A percentile compares a stretch with the other conserved stretches of the same genome.
Evolutionary conservation across 495 filamentous ascomycete genomes (phyloP).

Genomic region (Lophiotrema nucula): DNA sequence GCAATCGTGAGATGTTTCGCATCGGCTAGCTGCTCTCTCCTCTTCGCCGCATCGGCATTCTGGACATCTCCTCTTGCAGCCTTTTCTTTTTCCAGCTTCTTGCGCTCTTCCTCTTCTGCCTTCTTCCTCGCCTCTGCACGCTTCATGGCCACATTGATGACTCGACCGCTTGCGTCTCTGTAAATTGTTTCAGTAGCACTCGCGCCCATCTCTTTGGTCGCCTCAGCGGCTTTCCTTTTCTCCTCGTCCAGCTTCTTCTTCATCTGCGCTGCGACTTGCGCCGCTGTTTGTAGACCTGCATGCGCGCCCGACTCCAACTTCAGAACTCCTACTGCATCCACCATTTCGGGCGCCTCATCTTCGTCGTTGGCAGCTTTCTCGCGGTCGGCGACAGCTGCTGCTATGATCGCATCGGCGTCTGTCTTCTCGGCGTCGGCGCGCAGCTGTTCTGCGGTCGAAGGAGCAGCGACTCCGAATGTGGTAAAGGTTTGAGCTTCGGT

Average conservation of each 20-base stretch:
- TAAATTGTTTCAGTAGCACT: slow-evolving; percentile 72
- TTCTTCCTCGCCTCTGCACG: slow-evolving; percentile 76
- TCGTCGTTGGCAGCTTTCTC: slow-evolving; percentile 43
- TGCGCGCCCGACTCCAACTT: slow-evolving; percentile 83
- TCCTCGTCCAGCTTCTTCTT: slow-evolving; percentile 48
- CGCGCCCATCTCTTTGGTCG: slow-evolving; percentile 44
- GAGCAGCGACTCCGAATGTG: slow-evolving; percentile 57
- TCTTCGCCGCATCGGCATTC: slow-evolving; percentile 53
- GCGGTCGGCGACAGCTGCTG: slow-evolving; percentile 65
- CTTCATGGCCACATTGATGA: slow-evolving; percentile 88
- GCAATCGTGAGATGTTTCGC: slow-evolving; percentile 79
- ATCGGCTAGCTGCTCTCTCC: slow-evolving; percentile 66
- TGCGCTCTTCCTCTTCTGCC: slow-evolving; percentile 64
- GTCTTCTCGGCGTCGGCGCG: slow-evolving; percentile 51
- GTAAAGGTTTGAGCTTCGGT: slow-evolving; percentile 57
- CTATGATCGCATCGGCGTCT: slow-evolving; percentile 80
- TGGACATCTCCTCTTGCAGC: slow-evolving; percentile 84
- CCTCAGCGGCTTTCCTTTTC: slow-evolving; percentile 50
- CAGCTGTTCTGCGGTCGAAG: slow-evolving; percentile 32
- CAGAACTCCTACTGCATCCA: slow-evolving; percentile 39
- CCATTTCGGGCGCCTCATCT: slow-evolving; percentile 46
- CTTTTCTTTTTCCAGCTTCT: slow-evolving; percentile 60
- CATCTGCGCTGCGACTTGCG: slow-evolving; percentile 73
- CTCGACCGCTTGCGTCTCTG: slow-evolving; percentile 85
- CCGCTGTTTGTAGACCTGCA: slow-evolving; percentile 81